These are phyloP conservation scores for Sarocladium kiliense DNA, from an alignment of 2,329 filamentous ascomycete genomes.

Conservation along the genomic window DNA sequence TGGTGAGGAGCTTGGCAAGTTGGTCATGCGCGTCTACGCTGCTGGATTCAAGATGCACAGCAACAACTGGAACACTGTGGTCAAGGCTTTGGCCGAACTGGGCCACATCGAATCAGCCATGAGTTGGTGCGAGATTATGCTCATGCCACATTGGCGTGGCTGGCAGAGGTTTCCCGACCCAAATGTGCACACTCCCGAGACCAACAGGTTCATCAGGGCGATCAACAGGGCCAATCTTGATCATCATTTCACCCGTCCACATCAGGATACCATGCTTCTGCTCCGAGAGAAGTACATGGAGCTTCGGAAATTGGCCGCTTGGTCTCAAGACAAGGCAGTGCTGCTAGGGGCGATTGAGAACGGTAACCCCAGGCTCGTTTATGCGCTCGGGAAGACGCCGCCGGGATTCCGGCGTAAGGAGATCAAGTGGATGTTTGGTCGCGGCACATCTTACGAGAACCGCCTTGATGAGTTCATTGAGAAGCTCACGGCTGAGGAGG, in stretches of 20 bases:
- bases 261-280: slow-evolving; percentile 36
- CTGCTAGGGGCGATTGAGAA: slow-evolving; percentile 32
- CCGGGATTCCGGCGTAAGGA: slow-evolving; percentile 11
- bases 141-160: slow-evolving; percentile 75
- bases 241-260: slow-evolving; percentile 27
- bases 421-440: slow-evolving; percentile 14
- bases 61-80: slow-evolving; percentile 74
- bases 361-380: slow-evolving; percentile 33
- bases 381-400: slow-evolving; percentile 30
- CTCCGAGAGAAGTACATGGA: slow-evolving; percentile 46
- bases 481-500: slow-evolving; percentile 18
- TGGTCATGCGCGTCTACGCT: slow-evolving; percentile 50
- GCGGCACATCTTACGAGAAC: slow-evolving; percentile 19
- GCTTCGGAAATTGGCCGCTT: slow-evolving; percentile 41
- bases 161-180: slow-evolving; percentile 45
- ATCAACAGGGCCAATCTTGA: slow-evolving; percentile 27
- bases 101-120: slow-evolving; percentile 64
- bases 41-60: slow-evolving; percentile 71
- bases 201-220: background rate
- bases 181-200: slow-evolving; percentile 21
- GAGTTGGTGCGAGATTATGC: slow-evolving; percentile 63
- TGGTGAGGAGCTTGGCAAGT: slow-evolving; percentile 38
- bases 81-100: slow-evolving; percentile 61
- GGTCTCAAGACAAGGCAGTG: slow-evolving; percentile 40
- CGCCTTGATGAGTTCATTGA: slow-evolving; percentile 17